Conservation (phyloP, 2,329 filamentous ascomycete species). For the Aspergillus awamori region DNA sequence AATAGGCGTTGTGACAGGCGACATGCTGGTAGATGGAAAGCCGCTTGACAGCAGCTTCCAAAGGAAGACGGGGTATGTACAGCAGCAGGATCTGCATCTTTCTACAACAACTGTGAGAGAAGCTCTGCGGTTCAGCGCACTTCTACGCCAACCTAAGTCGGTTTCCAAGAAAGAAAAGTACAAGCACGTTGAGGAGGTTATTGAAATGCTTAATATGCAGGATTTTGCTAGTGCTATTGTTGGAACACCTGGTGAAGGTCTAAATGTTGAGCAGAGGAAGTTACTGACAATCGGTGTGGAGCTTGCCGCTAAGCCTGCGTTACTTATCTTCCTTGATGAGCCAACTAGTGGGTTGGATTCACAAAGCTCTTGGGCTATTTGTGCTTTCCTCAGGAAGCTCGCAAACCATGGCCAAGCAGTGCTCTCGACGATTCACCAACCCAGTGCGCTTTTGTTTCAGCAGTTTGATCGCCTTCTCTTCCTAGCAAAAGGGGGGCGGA, state of each 20-base stretch:
- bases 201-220: conserved; percentile 85
- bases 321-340: conserved; percentile 88
- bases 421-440: conserved; percentile 91
- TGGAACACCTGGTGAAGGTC: conserved; percentile 78
- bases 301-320: conserved; percentile 81
- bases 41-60: conserved; percentile 62
- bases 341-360: conserved; percentile 89
- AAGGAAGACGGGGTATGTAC: conserved; percentile 67
- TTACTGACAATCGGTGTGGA: conserved; percentile 90
- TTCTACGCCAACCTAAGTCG: conserved; percentile 77
- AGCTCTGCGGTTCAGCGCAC: conserved; percentile 79
- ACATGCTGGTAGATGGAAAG: conserved; percentile 67
- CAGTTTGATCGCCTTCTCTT: conserved; percentile 69
- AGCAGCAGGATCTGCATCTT: conserved; percentile 76
- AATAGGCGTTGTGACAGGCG: conserved; percentile 66
- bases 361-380: conserved; percentile 87
- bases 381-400: conserved; percentile 82
- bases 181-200: conserved; percentile 77
- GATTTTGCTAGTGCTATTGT: conserved; percentile 86
- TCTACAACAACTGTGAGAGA: conserved; percentile 83
- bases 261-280: conserved; percentile 64
- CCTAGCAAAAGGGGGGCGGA: conserved; percentile 64
- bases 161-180: conserved; percentile 74
- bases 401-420: conserved; percentile 85
- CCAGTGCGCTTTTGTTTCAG: conserved; percentile 89